phyloP scores from a whole-genome alignment of 176 grass and related monocot species.

The Puya raimondii region DNA sequence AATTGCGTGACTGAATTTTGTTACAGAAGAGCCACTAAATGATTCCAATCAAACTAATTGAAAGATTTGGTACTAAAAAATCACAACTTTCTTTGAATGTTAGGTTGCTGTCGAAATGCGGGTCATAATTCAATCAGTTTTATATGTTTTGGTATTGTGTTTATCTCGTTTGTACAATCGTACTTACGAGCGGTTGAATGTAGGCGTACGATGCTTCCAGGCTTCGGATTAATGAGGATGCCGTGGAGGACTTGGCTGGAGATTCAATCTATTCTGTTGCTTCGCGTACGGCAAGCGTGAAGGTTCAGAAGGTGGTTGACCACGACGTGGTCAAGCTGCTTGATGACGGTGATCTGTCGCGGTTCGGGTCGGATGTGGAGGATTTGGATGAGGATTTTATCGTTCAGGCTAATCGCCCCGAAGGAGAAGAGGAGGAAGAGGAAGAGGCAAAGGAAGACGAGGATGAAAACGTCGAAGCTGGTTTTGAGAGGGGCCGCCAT shows the following conservation, averaged over 20 bases:
- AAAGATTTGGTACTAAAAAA: too few species aligned
- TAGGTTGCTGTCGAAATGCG: not conserved
- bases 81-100: too few species aligned
- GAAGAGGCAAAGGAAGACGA: constrained; percentile 22
- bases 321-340: constrained; percentile 60
- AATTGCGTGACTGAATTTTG: not conserved
- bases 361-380: constrained; percentile 46
- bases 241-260: constrained; percentile 27
- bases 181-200: not conserved
- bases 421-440: constrained; percentile 32
- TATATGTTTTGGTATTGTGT: not conserved
- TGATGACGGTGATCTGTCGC: constrained; percentile 48
- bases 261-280: constrained; percentile 64
- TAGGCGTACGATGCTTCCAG: constrained; percentile 89
- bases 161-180: not conserved
- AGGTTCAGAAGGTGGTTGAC: constrained; percentile 51
- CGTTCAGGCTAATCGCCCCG: constrained; percentile 59
- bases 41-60: too few species aligned
- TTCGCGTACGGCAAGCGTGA: constrained; percentile 38
- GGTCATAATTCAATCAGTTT: not conserved
- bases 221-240: constrained; percentile 40
- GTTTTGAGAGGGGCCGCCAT: not conserved
- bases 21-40: too few species aligned
- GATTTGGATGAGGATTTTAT: constrained; percentile 94
- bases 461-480: constrained; percentile 23